Evolutionary conservation across 257 asterid genomes (phyloP).

Genomic region (Apocynum venetum): DNA sequence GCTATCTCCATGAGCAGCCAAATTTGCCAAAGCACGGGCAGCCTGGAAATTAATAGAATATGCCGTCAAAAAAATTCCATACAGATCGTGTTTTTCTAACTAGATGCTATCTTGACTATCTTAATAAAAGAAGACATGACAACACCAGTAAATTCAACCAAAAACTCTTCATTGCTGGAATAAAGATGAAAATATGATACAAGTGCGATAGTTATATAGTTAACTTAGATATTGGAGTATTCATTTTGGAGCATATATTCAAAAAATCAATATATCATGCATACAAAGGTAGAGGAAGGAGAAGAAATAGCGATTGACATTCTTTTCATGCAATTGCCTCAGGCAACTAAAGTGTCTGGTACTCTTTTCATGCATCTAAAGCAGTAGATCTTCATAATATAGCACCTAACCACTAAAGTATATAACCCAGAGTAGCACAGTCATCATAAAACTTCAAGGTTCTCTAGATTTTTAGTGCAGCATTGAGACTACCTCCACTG

Average conservation of each 20-base stretch:
- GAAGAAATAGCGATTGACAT: background rate
- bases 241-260: background rate
- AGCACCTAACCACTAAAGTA: background rate
- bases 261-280: background rate
- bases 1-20: constrained; percentile 92
- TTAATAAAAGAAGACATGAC: background rate
- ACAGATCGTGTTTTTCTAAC: background rate
- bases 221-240: background rate
- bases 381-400: background rate
- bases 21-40: constrained; percentile 78
- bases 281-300: background rate
- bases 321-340: background rate
- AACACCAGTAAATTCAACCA: background rate
- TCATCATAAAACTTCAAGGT: background rate
- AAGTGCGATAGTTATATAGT: background rate
- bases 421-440: background rate
- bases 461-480: no score
- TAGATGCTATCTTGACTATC: background rate
- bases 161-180: background rate
- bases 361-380: background rate
- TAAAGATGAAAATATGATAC: background rate
- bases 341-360: background rate
- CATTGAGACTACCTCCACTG: background rate
- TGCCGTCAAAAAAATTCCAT: background rate
- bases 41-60: constrained; percentile 47